phyloP scores from a whole-genome alignment of 179 eudicot species.

The Monotropa hypopitys region DNA sequence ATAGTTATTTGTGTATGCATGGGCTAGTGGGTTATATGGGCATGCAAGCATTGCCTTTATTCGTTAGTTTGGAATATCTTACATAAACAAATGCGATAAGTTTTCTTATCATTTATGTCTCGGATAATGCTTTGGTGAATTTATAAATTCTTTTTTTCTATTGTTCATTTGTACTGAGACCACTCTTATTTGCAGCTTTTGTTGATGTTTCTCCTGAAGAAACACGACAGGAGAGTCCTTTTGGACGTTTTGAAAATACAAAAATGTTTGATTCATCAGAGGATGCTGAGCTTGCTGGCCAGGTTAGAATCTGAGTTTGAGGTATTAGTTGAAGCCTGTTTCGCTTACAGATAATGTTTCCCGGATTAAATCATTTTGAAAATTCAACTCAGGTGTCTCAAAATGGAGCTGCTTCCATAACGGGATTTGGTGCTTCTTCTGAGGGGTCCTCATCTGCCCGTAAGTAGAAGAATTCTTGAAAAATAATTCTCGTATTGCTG shows the following conservation, averaged over 20 bases:
- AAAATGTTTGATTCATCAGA: constrained; percentile 26
- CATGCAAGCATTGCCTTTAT: background rate
- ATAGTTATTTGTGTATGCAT: background rate
- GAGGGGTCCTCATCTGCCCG: constrained; percentile 38
- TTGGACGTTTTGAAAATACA: constrained; percentile 42
- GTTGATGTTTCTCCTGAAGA: constrained; percentile 83
- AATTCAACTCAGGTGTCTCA: constrained; percentile 41
- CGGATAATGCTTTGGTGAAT: background rate
- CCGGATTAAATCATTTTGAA: constrained; percentile 1
- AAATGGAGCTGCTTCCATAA: constrained; percentile 47
- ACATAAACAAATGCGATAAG: background rate
- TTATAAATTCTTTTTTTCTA: background rate
- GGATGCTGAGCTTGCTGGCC: constrained; percentile 27
- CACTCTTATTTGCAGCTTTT: constrained; percentile 46
- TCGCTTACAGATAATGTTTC: background rate
- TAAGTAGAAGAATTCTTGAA: constrained; percentile 18
- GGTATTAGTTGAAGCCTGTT: background rate
- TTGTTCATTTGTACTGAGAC: background rate
- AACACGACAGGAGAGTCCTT: constrained; percentile 46
- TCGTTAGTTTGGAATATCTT: background rate
- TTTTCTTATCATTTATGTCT: background rate
- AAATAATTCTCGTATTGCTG: background rate
- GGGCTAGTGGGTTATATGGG: background rate
- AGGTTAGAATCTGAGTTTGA: constrained; percentile 21
- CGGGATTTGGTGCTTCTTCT: constrained; percentile 32